Base-by-base conservation (phyloP, 345 rosid species). In the Citrus sp. region DNA sequence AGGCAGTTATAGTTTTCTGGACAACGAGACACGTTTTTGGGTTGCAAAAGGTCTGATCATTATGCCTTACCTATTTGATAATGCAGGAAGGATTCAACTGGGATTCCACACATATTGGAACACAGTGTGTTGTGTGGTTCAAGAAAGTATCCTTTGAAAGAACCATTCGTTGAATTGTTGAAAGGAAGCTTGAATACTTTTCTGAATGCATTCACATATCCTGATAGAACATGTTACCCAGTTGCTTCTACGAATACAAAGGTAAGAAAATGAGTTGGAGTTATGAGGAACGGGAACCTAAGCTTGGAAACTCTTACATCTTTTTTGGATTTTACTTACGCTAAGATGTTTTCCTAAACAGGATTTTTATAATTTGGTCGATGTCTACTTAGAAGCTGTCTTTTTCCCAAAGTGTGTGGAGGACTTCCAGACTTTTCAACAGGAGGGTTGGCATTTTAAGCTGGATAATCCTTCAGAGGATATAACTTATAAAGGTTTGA, bases 371-470 rank as follows among this genome's bases (percentile, higher is more conserved):
- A 96, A 94, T 80, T 88, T 95, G 79, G 99, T 95, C 60, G 98
- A 95, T 86, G 99, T 95, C 66, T 95, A 95, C 82, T 83, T 95
- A 79, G 98, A 95, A 86, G 98, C 98, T 78, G 98, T 95, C 78
- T 95, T 95, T 91, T 95, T 93, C 87, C 99, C 98, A 37, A 93
- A 93, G 82, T 95, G 99, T 84, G 88, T 91, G 81, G 92, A 91
- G 85, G 98, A 95, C 84, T 77, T 87, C 70, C 97, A 88, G 40
- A 95, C 96, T 35, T 95, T 93, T 87, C 97, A 95, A 77, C 99
- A 95, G 79, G 99, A 95, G 94, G 99, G 99, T 76, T 95, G 99
- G 97, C 98, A 93, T 85, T 92, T 90, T 67, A 96, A 95, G 91
- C 98, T 95, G 70, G 83, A 95, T 70, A 80, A 91, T 86, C 93